A percentile compares a stretch with the other conserved stretches of the same genome.
phyloP scores from a whole-genome alignment of 768 basidiomycete species.

The Rhizopogon rudus region DNA sequence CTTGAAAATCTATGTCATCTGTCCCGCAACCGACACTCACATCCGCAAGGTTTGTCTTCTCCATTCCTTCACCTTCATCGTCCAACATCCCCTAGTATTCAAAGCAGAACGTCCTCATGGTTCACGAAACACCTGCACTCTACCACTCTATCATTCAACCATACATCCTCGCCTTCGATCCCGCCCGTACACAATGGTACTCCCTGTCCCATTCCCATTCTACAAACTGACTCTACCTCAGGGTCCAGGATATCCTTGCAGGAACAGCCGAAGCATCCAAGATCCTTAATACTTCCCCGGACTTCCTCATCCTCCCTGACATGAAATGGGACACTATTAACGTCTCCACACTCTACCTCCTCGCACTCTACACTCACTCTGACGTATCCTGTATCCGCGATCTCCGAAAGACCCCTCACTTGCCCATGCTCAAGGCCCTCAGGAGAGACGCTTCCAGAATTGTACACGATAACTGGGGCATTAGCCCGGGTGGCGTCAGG shows the following conservation, averaged over 20 bases:
- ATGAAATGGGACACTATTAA: conserved; percentile 93
- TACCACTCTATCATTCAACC: conserved; percentile 70
- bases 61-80: background rate
- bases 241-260: conserved; percentile 82
- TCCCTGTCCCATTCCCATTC: background rate
- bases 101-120: conserved; percentile 62
- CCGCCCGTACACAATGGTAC: conserved; percentile 79
- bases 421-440: conserved; percentile 65
- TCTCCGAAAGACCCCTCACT: conserved; percentile 47
- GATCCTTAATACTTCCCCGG: conserved; percentile 56
- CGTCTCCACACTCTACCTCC: conserved; percentile 74
- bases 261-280: conserved; percentile 73
- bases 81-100: conserved; percentile 52
- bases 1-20: conserved; percentile 79
- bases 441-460: conserved; percentile 46
- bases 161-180: conserved; percentile 73
- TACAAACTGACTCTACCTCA: conserved; percentile 21
- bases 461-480: conserved; percentile 60
- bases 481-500: conserved; percentile 57
- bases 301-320: conserved; percentile 85
- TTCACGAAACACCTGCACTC: conserved; percentile 78
- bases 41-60: conserved; percentile 63
- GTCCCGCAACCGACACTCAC: conserved; percentile 87
- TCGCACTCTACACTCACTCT: conserved; percentile 65
- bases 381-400: conserved; percentile 73